Evolutionary conservation across 75 land plant genomes (phyloP).

Genomic region (Picea sitchensis): DNA sequence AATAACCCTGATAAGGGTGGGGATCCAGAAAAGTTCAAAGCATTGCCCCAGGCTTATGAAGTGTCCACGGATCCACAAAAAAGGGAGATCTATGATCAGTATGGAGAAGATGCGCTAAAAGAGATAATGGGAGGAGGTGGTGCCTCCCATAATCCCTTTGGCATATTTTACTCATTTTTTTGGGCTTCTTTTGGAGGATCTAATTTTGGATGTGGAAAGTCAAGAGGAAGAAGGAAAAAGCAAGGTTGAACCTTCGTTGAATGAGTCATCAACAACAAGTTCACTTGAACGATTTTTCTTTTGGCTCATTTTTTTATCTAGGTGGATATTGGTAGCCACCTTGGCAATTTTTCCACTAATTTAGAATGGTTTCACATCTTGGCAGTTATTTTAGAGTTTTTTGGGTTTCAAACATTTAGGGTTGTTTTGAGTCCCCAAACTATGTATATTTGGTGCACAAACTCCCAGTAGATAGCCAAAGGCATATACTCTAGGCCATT

Average conservation of each 20-base stretch:
- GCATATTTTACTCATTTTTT: slow-evolving; percentile 65
- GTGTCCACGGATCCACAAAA: slow-evolving; percentile 67
- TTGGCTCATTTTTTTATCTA: too few species aligned
- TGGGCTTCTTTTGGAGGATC: slow-evolving; percentile 39
- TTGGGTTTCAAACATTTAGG: too few species aligned
- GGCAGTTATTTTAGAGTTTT: too few species aligned
- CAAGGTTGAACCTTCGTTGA: slow-evolving; percentile 18
- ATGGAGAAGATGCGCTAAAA: slow-evolving; percentile 78
- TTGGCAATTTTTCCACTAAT: too few species aligned
- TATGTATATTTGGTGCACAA: too few species aligned
- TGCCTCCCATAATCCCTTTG: slow-evolving; percentile 56
- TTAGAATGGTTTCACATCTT: too few species aligned
- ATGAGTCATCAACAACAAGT: too few species aligned
- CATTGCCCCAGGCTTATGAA: slow-evolving; percentile 68
- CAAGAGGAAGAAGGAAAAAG: slow-evolving; percentile 63
- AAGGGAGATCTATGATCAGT: slow-evolving; percentile 70
- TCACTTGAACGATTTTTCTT: too few species aligned
- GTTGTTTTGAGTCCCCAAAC: too few species aligned
- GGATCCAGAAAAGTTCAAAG: slow-evolving; percentile 91
- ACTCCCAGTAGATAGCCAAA: too few species aligned
- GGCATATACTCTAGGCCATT: too few species aligned
- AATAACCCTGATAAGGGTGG: slow-evolving; percentile 96
- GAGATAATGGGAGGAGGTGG: slow-evolving; percentile 75
- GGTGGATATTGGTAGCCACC: too few species aligned
- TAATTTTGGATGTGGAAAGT: slow-evolving; percentile 56